Evolutionary conservation across 2,329 filamentous ascomycete genomes (phyloP).

Genomic region (Aspergillus transmontanensis): DNA sequence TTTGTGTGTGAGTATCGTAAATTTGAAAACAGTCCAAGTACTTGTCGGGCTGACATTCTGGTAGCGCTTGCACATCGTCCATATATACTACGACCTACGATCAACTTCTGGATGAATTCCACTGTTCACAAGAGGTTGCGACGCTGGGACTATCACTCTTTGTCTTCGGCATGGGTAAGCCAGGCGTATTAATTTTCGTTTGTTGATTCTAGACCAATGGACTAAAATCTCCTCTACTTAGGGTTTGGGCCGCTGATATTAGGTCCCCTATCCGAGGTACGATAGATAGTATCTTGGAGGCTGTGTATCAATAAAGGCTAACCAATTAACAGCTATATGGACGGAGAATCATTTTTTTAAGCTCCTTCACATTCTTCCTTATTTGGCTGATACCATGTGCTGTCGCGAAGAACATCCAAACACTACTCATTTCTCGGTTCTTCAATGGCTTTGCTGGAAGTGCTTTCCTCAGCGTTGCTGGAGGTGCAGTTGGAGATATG

Average conservation of each 20-base stretch:
- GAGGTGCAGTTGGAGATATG: not conserved
- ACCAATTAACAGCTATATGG: constrained; percentile 69
- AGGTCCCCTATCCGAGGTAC: constrained; percentile 63
- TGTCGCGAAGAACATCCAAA: constrained; percentile 74
- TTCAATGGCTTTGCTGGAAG: constrained; percentile 55
- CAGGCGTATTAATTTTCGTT: constrained; percentile 10
- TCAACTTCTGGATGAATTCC: constrained; percentile 77
- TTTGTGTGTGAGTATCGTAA: constrained; percentile 74
- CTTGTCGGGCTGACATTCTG: constrained; percentile 5
- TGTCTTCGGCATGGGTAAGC: constrained; percentile 70
- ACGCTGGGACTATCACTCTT: constrained; percentile 81
- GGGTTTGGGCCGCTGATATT: constrained; percentile 62
- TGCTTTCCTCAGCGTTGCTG: constrained; percentile 61
- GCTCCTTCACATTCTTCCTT: constrained; percentile 72
- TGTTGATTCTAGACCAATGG: constrained; percentile 24
- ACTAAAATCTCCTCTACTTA: not conserved
- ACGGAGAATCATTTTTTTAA: constrained; percentile 76
- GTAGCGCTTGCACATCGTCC: constrained; percentile 79
- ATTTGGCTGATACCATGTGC: constrained; percentile 82
- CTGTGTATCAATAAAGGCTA: too few relatives aligned
- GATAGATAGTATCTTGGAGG: not conserved
- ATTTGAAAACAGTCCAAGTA: not conserved
- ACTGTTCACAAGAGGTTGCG: constrained; percentile 69
- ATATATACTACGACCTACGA: constrained; percentile 82
- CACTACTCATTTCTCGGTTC: constrained; percentile 77